These are phyloP conservation scores for Hypsizygus marmoreus DNA, from an alignment of 768 basidiomycete genomes.

Conservation along the genomic window DNA sequence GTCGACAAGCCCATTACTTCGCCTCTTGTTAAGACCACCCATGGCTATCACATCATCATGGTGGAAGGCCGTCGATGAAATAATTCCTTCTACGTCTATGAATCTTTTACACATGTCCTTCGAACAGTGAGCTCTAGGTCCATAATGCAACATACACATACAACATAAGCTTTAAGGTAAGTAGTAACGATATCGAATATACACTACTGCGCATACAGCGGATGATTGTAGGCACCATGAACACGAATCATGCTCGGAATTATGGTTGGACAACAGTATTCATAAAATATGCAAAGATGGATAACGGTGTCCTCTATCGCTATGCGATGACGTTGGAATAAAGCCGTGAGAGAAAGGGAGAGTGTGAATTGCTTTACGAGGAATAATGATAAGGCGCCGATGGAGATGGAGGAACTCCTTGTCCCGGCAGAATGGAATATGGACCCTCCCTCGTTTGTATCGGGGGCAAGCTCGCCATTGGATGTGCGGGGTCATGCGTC, in stretches of 20 bases:
- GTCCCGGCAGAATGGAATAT: slow-evolving; percentile 18
- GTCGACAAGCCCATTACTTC: slow-evolving; percentile 77
- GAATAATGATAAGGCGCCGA: slow-evolving; percentile 20
- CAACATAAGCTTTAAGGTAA: slow-evolving; percentile 3
- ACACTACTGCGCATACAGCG: too few relatives aligned
- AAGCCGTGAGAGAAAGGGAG: neutral
- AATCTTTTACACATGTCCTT: too few relatives aligned
- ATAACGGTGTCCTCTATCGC: neutral
- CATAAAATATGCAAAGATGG: slow-evolving; percentile 1
- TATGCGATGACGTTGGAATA: neutral
- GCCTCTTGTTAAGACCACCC: slow-evolving; percentile 77
- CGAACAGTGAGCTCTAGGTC: too few relatives aligned
- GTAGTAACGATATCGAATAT: slow-evolving; percentile 1
- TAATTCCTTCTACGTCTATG: too few relatives aligned
- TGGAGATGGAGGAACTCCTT: slow-evolving; percentile 5
- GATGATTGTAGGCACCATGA: too few relatives aligned
- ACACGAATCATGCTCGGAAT: too few relatives aligned
- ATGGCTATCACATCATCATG: slow-evolving; percentile 91
- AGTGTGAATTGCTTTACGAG: slow-evolving; percentile 9
- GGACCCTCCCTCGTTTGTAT: slow-evolving; percentile 16
- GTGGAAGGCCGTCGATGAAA: slow-evolving; percentile 79
- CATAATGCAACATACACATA: too few relatives aligned
- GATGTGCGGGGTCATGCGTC: slow-evolving; percentile 5
- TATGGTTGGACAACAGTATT: too few relatives aligned
- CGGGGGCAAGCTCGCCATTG: slow-evolving; percentile 4